phyloP scores from a whole-genome alignment of 371 early-diverging fungal species.

The Lichtheimia hyalospora region DNA sequence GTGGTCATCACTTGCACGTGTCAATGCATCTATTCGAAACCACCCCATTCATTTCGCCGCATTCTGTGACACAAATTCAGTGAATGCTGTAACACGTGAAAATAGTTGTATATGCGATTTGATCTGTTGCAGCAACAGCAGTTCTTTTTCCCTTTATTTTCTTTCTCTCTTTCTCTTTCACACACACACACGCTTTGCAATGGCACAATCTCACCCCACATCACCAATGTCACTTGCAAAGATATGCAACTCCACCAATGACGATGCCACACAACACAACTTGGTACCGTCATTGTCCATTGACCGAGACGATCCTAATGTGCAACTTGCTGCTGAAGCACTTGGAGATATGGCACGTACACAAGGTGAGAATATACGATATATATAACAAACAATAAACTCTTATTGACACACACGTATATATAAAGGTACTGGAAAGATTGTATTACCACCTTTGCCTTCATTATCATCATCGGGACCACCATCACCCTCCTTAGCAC shows the following conservation, averaged over 20 bases:
- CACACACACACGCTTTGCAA: not conserved
- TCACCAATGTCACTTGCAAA: constrained; percentile 40
- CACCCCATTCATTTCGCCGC: constrained; percentile 2
- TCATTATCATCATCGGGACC: constrained; percentile 23
- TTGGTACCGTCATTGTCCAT: not conserved
- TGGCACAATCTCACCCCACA: constrained; percentile 3
- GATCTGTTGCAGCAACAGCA: not conserved
- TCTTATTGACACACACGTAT: not conserved
- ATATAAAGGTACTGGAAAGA: not conserved
- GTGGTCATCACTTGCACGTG: no score
- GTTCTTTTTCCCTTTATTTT: constrained; percentile 16
- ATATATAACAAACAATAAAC: no score
- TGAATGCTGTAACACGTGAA: constrained; percentile 2
- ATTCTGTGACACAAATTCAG: constrained; percentile 1
- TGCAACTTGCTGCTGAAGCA: constrained; percentile 67
- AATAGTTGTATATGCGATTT: not conserved
- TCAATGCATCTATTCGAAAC: not conserved
- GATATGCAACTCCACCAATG: constrained; percentile 12
- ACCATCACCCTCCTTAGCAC: constrained; percentile 32
- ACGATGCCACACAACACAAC: not conserved
- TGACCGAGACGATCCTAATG: constrained; percentile 45
- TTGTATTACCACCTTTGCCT: constrained; percentile 29
- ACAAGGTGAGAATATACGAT: not conserved
- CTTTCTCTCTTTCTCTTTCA: constrained; percentile 6
- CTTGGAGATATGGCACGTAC: constrained; percentile 60